Percentiles rank a stretch among this genome's conserved stretches.
Conservation (phyloP, 345 rosid species). For the Acer yangbiense region DNA sequence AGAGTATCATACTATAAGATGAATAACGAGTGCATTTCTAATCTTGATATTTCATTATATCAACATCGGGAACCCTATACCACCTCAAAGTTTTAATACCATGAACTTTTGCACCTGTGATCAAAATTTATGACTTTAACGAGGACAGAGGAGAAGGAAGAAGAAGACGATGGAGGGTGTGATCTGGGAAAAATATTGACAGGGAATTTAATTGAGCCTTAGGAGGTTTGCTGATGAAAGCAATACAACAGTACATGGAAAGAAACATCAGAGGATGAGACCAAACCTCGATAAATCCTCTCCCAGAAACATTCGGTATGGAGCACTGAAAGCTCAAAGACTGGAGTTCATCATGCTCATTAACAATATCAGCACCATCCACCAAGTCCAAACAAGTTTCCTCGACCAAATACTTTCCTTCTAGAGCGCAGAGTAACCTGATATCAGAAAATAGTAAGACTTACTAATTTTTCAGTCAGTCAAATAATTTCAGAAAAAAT, state of each 20-base stretch:
- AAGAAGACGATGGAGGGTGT: not conserved
- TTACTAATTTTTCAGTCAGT: slow-evolving; percentile 8
- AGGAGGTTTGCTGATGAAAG: not conserved
- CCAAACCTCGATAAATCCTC: slow-evolving; percentile 76
- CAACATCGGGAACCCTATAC: not conserved
- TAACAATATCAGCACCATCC: slow-evolving; percentile 33
- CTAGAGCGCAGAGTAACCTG: slow-evolving; percentile 65
- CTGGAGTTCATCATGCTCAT: slow-evolving; percentile 41
- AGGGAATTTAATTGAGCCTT: not conserved
- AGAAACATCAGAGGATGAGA: slow-evolving; percentile 14
- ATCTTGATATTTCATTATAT: slow-evolving; percentile 2
- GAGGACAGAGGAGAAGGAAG: not conserved
- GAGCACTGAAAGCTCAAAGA: slow-evolving; percentile 46
- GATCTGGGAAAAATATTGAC: not conserved
- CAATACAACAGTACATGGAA: not conserved
- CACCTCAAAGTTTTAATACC: not conserved
- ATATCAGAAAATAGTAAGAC: slow-evolving; percentile 14
- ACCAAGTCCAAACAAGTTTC: slow-evolving; percentile 37
- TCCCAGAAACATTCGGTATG: slow-evolving; percentile 52
- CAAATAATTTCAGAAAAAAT: not conserved
- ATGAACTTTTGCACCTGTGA: not conserved
- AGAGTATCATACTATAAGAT: not conserved
- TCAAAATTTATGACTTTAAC: not conserved
- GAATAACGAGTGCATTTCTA: not conserved
- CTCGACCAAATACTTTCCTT: slow-evolving; percentile 62